phyloP scores from a whole-genome alignment of 1,139 yeast species.

The Kluyveromyces sp. region DNA sequence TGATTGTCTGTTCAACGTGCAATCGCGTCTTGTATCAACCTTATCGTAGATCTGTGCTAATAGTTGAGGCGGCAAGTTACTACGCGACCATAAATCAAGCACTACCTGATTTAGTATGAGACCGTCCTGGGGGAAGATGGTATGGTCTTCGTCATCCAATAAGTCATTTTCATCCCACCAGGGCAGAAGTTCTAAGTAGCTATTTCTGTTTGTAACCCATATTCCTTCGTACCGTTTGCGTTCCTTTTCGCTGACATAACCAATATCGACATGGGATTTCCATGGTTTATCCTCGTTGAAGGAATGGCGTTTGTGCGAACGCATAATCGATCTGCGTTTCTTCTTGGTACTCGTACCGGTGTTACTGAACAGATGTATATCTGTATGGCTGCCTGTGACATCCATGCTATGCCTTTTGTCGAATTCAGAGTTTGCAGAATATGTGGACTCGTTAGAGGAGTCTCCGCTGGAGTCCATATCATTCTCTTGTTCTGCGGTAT shows the following conservation, averaged over 20 bases:
- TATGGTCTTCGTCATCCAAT: slow-evolving; percentile 13
- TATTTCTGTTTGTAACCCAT: slow-evolving; percentile 83
- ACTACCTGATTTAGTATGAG: slow-evolving; percentile 47
- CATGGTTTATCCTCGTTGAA: slow-evolving; percentile 93
- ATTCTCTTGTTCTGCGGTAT: neutral
- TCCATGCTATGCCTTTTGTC: neutral
- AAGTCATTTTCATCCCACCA: slow-evolving; percentile 24
- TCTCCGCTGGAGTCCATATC: neutral
- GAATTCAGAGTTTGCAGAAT: neutral
- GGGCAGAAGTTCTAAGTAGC: slow-evolving; percentile 40
- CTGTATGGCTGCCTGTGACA: neutral
- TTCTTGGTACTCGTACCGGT: neutral
- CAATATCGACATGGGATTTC: slow-evolving; percentile 72
- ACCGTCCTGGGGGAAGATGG: slow-evolving; percentile 34
- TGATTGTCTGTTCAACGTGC: slow-evolving; percentile 69
- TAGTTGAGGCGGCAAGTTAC: slow-evolving; percentile 58
- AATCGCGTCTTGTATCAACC: slow-evolving; percentile 70
- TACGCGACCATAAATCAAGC: slow-evolving; percentile 69
- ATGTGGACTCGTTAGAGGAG: slow-evolving; percentile 1
- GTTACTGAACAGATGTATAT: neutral
- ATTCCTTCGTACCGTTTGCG: slow-evolving; percentile 85
- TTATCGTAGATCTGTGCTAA: slow-evolving; percentile 68
- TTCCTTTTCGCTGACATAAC: slow-evolving; percentile 59
- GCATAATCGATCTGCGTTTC: slow-evolving; percentile 3
- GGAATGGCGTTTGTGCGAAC: neutral